These are phyloP conservation scores for Rhododendron kiyosumense DNA, from an alignment of 148 eudicot genomes.

Conservation along the genomic window DNA sequence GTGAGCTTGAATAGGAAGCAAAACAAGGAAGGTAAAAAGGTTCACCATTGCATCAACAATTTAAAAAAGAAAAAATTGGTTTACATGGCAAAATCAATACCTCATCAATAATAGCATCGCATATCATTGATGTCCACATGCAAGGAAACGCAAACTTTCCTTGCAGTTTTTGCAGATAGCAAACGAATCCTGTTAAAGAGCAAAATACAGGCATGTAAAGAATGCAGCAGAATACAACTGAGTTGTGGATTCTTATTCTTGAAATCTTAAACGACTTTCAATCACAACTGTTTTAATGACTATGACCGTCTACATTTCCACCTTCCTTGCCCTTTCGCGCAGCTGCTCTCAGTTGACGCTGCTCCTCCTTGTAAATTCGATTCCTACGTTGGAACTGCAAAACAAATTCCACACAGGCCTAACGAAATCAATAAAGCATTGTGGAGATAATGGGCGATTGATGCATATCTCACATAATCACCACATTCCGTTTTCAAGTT, in stretches of 20 bases:
- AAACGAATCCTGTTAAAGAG: background rate
- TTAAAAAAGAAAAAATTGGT: background rate
- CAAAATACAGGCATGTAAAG: background rate
- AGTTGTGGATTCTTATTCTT: slow-evolving; percentile 7
- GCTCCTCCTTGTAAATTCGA: slow-evolving; percentile 92
- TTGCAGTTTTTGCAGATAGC: background rate
- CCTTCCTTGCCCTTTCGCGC: slow-evolving; percentile 67
- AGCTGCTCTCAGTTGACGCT: slow-evolving; percentile 91
- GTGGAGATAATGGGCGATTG: background rate
- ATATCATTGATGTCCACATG: background rate
- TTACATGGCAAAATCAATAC: background rate
- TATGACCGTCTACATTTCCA: slow-evolving; percentile 28
- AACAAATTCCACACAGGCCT: background rate
- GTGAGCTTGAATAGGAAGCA: background rate
- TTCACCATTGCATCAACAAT: background rate
- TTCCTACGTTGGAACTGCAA: slow-evolving; percentile 88
- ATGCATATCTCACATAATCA: background rate
- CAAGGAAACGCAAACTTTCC: background rate
- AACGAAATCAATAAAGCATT: background rate
- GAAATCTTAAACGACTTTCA: background rate
- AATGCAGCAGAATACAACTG: background rate
- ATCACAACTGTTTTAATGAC: slow-evolving; percentile 13
- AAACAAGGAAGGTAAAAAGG: background rate
- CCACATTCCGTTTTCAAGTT: background rate
- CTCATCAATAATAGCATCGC: background rate